Conservation (phyloP, 2,329 filamentous ascomycete species). For the Epichloe scottii region DNA sequence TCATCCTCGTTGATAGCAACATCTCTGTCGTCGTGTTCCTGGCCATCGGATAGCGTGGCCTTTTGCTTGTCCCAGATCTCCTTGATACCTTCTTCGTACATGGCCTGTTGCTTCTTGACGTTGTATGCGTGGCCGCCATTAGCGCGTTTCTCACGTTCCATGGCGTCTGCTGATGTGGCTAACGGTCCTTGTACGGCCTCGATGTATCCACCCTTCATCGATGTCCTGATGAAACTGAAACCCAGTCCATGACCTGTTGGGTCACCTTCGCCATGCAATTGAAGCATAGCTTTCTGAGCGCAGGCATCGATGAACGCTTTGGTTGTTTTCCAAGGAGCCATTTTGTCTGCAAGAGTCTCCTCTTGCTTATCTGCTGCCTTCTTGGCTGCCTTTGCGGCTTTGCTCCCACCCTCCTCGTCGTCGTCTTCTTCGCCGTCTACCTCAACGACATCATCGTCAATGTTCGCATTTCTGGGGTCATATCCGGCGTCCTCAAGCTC, state of each 20-base stretch:
- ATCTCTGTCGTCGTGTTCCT: conserved; percentile 54
- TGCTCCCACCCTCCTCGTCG: conserved; percentile 30
- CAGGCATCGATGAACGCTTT: conserved; percentile 94
- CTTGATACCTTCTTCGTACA: conserved; percentile 83
- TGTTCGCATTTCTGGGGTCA: conserved; percentile 47
- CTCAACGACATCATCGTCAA: conserved; percentile 53
- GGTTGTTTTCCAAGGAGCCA: conserved; percentile 92
- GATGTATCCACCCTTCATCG: conserved; percentile 94
- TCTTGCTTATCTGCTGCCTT: conserved; percentile 37
- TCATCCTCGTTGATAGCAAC: conserved; percentile 46
- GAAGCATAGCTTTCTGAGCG: conserved; percentile 91
- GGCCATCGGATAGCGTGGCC: conserved; percentile 57
- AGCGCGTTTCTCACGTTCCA: conserved; percentile 74
- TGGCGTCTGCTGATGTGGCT: conserved; percentile 65
- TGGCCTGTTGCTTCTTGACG: conserved; percentile 82
- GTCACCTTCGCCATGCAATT: conserved; percentile 87
- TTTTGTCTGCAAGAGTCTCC: conserved; percentile 71
- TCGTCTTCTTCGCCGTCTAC: conserved; percentile 47
- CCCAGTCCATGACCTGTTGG: conserved; percentile 86
- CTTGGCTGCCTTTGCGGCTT: conserved; percentile 26
- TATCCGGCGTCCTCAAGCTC: conserved; percentile 87
- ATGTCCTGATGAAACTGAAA: conserved; percentile 94
- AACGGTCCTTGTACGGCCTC: conserved; percentile 61
- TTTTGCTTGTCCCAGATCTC: conserved; percentile 89
- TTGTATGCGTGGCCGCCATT: conserved; percentile 96